Base-by-base conservation (phyloP, 2,329 filamentous ascomycete species). In the Sporothrix luriei region DNA sequence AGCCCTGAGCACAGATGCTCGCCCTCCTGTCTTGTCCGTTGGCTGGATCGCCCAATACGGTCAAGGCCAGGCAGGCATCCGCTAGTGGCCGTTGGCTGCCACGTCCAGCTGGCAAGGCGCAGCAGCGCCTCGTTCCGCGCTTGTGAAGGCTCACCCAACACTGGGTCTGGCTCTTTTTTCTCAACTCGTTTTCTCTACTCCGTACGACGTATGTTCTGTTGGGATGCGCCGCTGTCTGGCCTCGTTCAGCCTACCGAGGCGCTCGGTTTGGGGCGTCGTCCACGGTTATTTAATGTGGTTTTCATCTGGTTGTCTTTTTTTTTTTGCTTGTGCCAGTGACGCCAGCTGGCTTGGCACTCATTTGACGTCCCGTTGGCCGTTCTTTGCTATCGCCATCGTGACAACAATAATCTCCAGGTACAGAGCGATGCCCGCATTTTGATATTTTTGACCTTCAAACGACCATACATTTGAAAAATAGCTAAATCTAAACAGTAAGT, bases 211-310 rank as follows among this genome's bases (percentile, higher is more conserved):
- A n/a, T n/a, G n/a, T n/a, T 61, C 43, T 61, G 55, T 61, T 61
- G 55, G 33, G 55, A 40, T 13, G 14, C 33, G 13, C 19, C 55
- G 16, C 29, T 59, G 16, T 40, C 5, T 13, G 33, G 2, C 5
- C 26, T 59, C 55, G 55, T 59, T 59, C 55, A 61, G 55, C 55
- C 33, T 61, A 61, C 55, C 55, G 55, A 61, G 55, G 55, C 4
- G 38, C 55, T 40, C 55, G 29, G 33, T 43, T 24, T 24, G 19
- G 52, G 52, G 52, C 13, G 33, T 19, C 1, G 14, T 7, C 14
- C 1, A 14, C 26, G 6, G 14, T 19, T 16, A 19, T 59, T 59
- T 11, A 43, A 19, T 7, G n/a, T 13, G 14, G 6, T 59, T 21
- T 13, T 24, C 5, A 33, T 10, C 29, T 38, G 4, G 13, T 21